Conservation (phyloP, 768 basidiomycete genomes). For the Mycena floridula region DNA sequence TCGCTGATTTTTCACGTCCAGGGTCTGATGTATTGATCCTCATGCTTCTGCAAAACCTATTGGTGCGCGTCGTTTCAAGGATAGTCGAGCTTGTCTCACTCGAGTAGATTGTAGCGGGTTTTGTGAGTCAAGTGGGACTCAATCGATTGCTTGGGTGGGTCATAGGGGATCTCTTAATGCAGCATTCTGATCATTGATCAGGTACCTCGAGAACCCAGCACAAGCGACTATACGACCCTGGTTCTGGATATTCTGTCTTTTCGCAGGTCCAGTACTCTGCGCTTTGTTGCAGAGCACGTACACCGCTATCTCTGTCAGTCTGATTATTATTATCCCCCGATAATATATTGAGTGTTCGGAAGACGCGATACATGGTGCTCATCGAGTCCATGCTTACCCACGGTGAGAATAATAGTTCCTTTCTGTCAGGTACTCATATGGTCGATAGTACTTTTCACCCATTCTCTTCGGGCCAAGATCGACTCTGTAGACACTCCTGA, state of each 20-base stretch:
- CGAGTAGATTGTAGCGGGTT: neutral
- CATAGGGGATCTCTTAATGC: too few relatives aligned
- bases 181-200: too few relatives aligned
- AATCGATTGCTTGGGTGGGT: slow-evolving; percentile 33
- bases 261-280: slow-evolving; percentile 38
- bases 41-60: slow-evolving; percentile 20
- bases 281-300: slow-evolving; percentile 36
- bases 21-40: slow-evolving; percentile 25
- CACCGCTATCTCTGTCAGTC: slow-evolving; percentile 26
- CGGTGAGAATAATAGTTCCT: slow-evolving; percentile 36
- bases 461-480: slow-evolving; percentile 55
- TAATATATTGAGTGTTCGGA: neutral
- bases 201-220: too few relatives aligned
- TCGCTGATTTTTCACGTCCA: slow-evolving; percentile 23
- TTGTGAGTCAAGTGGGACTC: slow-evolving; percentile 27
- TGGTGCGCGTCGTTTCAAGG: slow-evolving; percentile 22
- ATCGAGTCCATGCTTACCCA: slow-evolving; percentile 38
- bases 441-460: slow-evolving; percentile 41
- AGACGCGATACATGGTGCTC: slow-evolving; percentile 42
- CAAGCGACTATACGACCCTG: slow-evolving; percentile 53
- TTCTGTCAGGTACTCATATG: slow-evolving; percentile 52
- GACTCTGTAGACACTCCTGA: slow-evolving; percentile 30
- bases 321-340: neutral
- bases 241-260: slow-evolving; percentile 57
- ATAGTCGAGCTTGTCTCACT: neutral